Conservation (phyloP, 768 basidiomycete genomes). For the Lactarius sp. region DNA sequence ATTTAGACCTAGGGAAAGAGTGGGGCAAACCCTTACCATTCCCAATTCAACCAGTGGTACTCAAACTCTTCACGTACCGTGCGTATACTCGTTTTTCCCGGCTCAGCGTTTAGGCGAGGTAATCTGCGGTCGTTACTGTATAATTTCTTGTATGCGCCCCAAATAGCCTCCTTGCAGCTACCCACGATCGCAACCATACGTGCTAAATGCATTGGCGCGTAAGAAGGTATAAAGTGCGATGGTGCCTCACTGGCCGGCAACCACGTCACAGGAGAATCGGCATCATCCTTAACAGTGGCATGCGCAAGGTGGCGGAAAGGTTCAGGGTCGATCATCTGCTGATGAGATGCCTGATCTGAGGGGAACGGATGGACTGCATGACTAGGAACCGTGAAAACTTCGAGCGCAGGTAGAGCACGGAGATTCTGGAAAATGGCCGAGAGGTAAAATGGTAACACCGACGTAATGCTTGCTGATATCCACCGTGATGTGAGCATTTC, state of each 20-base stretch:
- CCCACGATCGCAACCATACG: slow-evolving; percentile 50
- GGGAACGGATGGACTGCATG: neutral
- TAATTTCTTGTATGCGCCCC: slow-evolving; percentile 54
- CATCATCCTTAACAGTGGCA: slow-evolving; percentile 17
- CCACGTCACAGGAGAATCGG: slow-evolving; percentile 9
- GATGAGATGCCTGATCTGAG: neutral
- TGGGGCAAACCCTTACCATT: slow-evolving; percentile 40
- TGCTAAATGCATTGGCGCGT: slow-evolving; percentile 63
- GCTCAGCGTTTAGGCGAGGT: slow-evolving; percentile 32
- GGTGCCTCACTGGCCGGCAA: slow-evolving; percentile 22
- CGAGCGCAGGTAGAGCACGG: slow-evolving; percentile 23
- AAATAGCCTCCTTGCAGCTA: slow-evolving; percentile 68
- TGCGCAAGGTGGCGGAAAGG: slow-evolving; percentile 22
- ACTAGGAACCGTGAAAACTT: slow-evolving; percentile 15
- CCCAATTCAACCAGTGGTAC: slow-evolving; percentile 63
- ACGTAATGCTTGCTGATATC: slow-evolving; percentile 21
- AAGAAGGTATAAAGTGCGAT: slow-evolving; percentile 37
- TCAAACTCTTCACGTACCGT: slow-evolving; percentile 59
- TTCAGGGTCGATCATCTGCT: slow-evolving; percentile 21
- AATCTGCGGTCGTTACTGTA: slow-evolving; percentile 34
- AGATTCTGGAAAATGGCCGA: slow-evolving; percentile 20
- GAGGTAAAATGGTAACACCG: slow-evolving; percentile 24
- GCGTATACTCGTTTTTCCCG: slow-evolving; percentile 22
- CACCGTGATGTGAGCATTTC: slow-evolving; percentile 24
- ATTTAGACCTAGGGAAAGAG: neutral